Percentiles rank a stretch among this genome's conserved stretches.
These are phyloP conservation scores for Nectriaceae sp. DNA, from an alignment of 2,329 filamentous ascomycete species.

Conservation along the genomic window DNA sequence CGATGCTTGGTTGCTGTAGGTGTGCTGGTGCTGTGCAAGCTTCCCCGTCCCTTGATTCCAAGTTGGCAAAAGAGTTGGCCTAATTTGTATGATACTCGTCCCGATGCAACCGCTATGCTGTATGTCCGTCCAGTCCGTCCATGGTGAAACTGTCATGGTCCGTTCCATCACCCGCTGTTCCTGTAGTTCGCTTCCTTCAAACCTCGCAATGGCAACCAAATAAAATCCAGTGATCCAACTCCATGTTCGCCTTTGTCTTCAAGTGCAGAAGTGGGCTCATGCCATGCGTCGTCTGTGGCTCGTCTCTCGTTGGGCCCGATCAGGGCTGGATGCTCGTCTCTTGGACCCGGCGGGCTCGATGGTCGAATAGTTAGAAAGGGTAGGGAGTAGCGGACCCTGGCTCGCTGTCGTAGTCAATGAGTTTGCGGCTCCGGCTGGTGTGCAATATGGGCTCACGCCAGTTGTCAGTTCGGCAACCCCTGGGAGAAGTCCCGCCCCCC, in stretches of 20 bases:
- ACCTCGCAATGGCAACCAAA: conserved; percentile 6
- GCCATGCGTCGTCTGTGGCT: conserved; percentile 43
- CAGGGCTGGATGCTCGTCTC: conserved; percentile 52
- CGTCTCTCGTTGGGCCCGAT: conserved; percentile 46
- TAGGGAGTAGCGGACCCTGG: conserved; percentile 37
- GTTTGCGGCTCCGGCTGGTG: conserved; percentile 43
- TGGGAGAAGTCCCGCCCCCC: conserved; percentile 53
- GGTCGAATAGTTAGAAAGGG: conserved; percentile 37
- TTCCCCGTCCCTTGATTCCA: neutral
- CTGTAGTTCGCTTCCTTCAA: conserved; percentile 3
- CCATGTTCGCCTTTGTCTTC: conserved; percentile 13
- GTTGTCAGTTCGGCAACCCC: conserved; percentile 65
- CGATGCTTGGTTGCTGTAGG: neutral
- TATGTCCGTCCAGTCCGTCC: neutral
- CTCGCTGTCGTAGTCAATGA: conserved; percentile 33
- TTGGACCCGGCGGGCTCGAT: conserved; percentile 49
- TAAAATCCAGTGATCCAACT: conserved; percentile 16
- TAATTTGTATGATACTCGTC: conserved; percentile 8
- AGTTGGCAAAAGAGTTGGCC: conserved; percentile 4
- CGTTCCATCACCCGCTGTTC: neutral
- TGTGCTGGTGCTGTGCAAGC: neutral
- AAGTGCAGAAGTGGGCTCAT: conserved; percentile 15
- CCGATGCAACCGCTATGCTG: conserved; percentile 13
- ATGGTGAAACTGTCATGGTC: neutral
- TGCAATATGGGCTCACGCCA: conserved; percentile 61